These are phyloP conservation scores for Stevia rebaudiana DNA, from an alignment of 140 eudicot genomes.

Conservation along the genomic window DNA sequence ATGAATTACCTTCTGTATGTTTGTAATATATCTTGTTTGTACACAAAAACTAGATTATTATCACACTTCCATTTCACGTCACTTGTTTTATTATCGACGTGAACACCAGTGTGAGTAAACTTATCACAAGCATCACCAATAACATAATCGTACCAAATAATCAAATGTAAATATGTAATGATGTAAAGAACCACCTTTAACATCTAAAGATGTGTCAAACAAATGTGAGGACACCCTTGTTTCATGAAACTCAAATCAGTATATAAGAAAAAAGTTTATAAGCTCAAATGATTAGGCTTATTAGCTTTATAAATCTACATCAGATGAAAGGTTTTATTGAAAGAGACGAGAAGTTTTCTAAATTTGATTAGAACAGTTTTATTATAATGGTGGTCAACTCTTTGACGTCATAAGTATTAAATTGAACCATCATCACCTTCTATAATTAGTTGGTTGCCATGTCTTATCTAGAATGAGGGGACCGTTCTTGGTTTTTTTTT, in stretches of 20 bases:
- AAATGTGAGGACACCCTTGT: background rate
- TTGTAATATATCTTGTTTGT: constrained; percentile 17
- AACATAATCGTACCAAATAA: background rate
- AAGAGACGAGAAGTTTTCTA: constrained; percentile 6
- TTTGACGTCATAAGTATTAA: background rate
- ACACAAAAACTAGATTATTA: background rate
- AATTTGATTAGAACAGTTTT: background rate
- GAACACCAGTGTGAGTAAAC: constrained; percentile 10
- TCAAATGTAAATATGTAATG: too few relatives aligned
- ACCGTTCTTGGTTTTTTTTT: background rate
- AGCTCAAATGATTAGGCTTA: background rate
- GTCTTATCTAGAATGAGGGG: background rate
- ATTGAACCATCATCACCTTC: background rate
- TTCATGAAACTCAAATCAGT: constrained; percentile 17
- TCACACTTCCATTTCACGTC: constrained; percentile 4
- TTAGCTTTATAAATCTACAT: constrained; percentile 13
- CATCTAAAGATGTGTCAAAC: constrained; percentile 5
- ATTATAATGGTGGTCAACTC: background rate
- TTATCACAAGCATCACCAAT: constrained; percentile 10
- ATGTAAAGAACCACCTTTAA: constrained; percentile 3
- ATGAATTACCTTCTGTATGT: constrained; percentile 7
- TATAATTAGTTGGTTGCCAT: background rate
- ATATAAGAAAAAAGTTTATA: background rate
- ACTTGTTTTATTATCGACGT: constrained; percentile 10
- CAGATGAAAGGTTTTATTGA: constrained; percentile 2